Conservation (phyloP, 78 protist species). For the Bodo saltans region DNA sequence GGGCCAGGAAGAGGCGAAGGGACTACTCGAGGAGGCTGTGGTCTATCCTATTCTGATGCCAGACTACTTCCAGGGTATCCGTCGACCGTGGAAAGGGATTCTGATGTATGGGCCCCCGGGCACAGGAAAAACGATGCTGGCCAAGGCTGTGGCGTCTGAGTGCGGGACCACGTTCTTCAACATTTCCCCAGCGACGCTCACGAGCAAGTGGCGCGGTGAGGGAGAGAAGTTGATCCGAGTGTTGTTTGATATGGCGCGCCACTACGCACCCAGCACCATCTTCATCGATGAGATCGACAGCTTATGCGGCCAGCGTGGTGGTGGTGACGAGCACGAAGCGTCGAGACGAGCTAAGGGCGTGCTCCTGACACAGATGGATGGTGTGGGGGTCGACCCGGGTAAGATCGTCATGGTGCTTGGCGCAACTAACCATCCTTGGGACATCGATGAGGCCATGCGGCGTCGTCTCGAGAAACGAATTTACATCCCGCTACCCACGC, state of each 20-base stretch:
- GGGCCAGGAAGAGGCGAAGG: slow-evolving; percentile 62
- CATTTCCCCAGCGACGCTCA: slow-evolving; percentile 56
- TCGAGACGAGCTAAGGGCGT: slow-evolving; percentile 58
- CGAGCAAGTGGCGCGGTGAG: slow-evolving; percentile 81
- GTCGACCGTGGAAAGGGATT: slow-evolving; percentile 81
- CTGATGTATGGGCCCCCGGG: slow-evolving; percentile 87
- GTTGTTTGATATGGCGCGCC: slow-evolving; percentile 75
- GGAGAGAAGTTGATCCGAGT: slow-evolving; percentile 66
- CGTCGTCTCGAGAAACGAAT: slow-evolving; percentile 70
- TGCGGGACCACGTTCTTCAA: slow-evolving; percentile 76
- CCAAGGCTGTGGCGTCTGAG: slow-evolving; percentile 88
- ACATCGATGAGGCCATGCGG: slow-evolving; percentile 69
- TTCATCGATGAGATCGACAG: slow-evolving; percentile 78
- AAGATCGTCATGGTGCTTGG: slow-evolving; percentile 61
- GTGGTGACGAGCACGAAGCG: slow-evolving; percentile 59
- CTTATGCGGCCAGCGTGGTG: slow-evolving; percentile 11
- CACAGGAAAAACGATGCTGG: slow-evolving; percentile 85
- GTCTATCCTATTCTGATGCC: slow-evolving; percentile 64
- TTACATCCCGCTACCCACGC: slow-evolving; percentile 32
- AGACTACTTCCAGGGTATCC: slow-evolving; percentile 62
- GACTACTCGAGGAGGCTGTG: slow-evolving; percentile 72
- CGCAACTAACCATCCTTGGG: slow-evolving; percentile 80
- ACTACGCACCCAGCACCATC: slow-evolving; percentile 73
- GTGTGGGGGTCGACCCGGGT: slow-evolving; percentile 30
- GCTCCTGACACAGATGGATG: slow-evolving; percentile 79